phyloP scores from a whole-genome alignment of 73 alveolate species.

The Stentor coeruleus region DNA sequence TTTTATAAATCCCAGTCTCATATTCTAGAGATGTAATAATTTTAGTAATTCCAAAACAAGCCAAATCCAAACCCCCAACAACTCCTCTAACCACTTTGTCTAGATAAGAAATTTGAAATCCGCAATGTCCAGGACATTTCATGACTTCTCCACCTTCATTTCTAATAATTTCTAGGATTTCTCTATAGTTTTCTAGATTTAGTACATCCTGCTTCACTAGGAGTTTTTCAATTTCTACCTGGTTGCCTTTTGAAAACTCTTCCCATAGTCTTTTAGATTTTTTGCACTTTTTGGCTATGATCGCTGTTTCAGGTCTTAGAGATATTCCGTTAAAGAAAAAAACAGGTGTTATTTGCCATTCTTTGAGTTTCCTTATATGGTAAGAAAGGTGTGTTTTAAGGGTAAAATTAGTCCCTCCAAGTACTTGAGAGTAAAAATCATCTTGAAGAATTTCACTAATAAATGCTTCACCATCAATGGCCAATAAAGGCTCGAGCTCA shows the following conservation, averaged over 20 bases:
- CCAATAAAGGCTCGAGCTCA: background rate
- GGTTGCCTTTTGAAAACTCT: too few species aligned
- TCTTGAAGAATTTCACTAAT: background rate
- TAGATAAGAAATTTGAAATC: background rate
- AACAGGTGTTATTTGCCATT: background rate
- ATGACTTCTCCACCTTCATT: constrained; percentile 7
- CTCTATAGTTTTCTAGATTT: background rate
- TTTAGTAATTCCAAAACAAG: background rate
- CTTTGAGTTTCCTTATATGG: background rate
- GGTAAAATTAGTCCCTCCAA: background rate
- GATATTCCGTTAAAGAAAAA: background rate
- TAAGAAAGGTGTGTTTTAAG: background rate
- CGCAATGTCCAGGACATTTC: background rate
- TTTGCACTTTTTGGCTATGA: background rate
- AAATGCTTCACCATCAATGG: background rate
- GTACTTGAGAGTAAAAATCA: background rate
- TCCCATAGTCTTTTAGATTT: background rate
- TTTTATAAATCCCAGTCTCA: background rate
- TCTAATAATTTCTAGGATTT: background rate
- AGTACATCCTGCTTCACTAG: background rate
- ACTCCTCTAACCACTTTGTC: background rate
- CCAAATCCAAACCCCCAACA: background rate
- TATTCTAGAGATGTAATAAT: background rate
- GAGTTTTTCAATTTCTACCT: background rate
- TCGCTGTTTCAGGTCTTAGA: background rate